Conservation (phyloP, 2,329 filamentous ascomycete species). For the Xylaria sp. region DNA sequence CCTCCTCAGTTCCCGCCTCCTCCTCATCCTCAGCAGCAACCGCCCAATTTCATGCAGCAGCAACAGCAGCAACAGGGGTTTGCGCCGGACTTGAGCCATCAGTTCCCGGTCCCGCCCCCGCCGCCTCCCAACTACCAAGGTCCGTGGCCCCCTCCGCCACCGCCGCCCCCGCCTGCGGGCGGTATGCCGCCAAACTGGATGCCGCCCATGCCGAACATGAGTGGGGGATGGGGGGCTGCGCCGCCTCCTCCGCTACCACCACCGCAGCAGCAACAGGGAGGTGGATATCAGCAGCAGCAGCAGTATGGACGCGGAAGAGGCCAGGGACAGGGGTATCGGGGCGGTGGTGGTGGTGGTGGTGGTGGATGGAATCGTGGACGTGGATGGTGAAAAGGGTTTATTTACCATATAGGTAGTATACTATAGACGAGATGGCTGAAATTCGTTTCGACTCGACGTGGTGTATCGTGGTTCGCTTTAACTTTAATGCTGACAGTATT, state of each 20-base stretch:
- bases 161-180: slow-evolving; percentile 39
- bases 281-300: slow-evolving; percentile 45
- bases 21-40: slow-evolving; percentile 38
- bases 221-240: slow-evolving; percentile 41
- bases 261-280: slow-evolving; percentile 35
- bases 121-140: slow-evolving; percentile 44
- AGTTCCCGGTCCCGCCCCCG: slow-evolving; percentile 45
- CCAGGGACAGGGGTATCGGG: slow-evolving; percentile 44
- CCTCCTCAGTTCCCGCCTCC: slow-evolving; percentile 37
- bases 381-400: slow-evolving; percentile 40
- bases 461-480: background rate
- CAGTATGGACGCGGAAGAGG: slow-evolving; percentile 48
- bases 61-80: slow-evolving; percentile 42
- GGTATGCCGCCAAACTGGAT: slow-evolving; percentile 44
- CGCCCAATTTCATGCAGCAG: slow-evolving; percentile 39
- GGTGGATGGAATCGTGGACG: slow-evolving; percentile 46
- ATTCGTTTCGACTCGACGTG: background rate
- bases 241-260: slow-evolving; percentile 40
- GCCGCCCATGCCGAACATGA: slow-evolving; percentile 34
- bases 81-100: slow-evolving; percentile 38
- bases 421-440: background rate
- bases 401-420: background rate
- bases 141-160: slow-evolving; percentile 43
- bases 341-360: background rate
- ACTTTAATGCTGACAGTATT: background rate